phyloP scores from a whole-genome alignment of 306 rosid species.

The Prunus padus region DNA sequence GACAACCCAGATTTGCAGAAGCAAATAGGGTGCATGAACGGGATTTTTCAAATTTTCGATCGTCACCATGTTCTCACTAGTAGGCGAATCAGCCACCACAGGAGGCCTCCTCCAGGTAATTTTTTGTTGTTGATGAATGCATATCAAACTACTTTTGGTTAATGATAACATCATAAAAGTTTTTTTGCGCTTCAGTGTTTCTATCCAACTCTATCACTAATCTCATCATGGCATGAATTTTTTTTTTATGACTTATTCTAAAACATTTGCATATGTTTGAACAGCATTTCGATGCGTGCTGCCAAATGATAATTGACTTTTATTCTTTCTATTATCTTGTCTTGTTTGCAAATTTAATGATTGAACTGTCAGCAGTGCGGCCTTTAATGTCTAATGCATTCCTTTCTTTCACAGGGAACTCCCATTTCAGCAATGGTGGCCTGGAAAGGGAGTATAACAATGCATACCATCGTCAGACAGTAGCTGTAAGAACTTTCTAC shows the following conservation, averaged over 20 bases:
- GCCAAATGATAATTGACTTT: not conserved
- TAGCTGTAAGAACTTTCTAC: constrained; percentile 42
- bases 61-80: constrained; percentile 57
- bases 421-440: constrained; percentile 44
- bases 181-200: too few species aligned
- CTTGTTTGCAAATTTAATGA: not conserved
- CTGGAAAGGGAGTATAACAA: constrained; percentile 50
- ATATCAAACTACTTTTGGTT: too few species aligned
- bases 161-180: too few species aligned
- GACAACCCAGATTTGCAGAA: constrained; percentile 88
- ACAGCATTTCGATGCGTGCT: not conserved
- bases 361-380: constrained; percentile 2
- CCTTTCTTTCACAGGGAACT: constrained; percentile 46
- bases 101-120: constrained; percentile 66
- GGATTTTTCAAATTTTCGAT: constrained; percentile 83
- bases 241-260: not conserved
- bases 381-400: constrained; percentile 16
- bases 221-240: too few species aligned
- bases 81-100: constrained; percentile 60
- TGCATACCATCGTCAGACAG: constrained; percentile 33
- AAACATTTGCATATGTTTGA: not conserved
- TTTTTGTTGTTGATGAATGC: not conserved
- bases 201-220: not conserved
- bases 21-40: constrained; percentile 96
- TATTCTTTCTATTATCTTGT: not conserved